Evolutionary conservation across 139 green algal genomes (phyloP), one percentile per base, ranked within the genome.

Genomic region (Haematococcus sp.): DNA sequence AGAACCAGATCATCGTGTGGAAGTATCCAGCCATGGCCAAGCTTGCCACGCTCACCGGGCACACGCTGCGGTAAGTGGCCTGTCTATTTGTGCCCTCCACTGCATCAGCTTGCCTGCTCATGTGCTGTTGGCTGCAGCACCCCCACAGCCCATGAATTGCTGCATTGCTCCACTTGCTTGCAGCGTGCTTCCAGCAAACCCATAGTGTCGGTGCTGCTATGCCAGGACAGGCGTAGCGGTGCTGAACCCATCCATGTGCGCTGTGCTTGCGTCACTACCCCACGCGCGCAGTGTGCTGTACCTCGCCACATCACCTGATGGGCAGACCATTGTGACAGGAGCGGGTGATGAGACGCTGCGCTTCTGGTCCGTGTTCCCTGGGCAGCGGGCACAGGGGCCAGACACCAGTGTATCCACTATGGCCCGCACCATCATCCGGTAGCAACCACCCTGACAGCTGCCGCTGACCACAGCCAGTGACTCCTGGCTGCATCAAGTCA

Each of bases 251-350:
- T 22, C n/a, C 2, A n/a, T n/a, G n/a, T n/a, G n/a, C n/a, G n/a
- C n/a, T n/a, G n/a, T 4, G n/a, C 31, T 61, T 32, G 71, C 59
- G 94, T 93, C 19, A 94, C 98, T 89, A 94, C 94, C 80, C n/a
- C n/a, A n/a, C n/a, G n/a, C 61, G 5, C 19, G 17, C 63, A 56
- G 95, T 1, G 95, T 98, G 58, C 86, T 99, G 44, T 99, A 97
- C 85, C 84, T 99, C 4, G 94, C 95, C 0, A 81, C 94, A 9
- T 97, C 93, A 0, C 95, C 95, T 3, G 95, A 99, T 70, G 95
- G 95, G 1, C 92, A 98, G 80, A 98, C 95, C 58, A 97, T 98
- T n/a, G 94, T 98, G 31, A 98, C 93, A n/a, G 94, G 94, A 9
- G 89, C 89, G 20, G 82, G 88, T 3, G 94, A 98, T 71, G 94